Conservation (phyloP, 768 basidiomycete genomes). For the Macrolepiota albuminosa region DNA sequence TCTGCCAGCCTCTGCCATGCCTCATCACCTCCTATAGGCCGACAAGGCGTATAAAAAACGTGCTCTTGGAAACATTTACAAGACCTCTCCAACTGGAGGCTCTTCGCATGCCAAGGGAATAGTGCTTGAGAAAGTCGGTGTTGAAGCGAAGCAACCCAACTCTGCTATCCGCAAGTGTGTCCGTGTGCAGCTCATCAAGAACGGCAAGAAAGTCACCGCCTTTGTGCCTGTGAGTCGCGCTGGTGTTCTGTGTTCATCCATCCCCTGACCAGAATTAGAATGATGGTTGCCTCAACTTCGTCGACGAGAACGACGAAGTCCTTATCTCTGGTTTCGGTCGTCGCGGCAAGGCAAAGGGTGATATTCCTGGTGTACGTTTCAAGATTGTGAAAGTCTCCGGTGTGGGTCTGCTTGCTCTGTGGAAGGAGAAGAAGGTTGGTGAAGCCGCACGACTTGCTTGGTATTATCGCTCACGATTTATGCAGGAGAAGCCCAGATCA, state of each 20-base stretch:
- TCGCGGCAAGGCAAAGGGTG: slow-evolving; percentile 99
- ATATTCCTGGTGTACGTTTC: slow-evolving; percentile 99
- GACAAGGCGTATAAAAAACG: slow-evolving; percentile 99
- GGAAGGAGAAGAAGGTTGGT: slow-evolving; percentile 98
- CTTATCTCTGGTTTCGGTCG: slow-evolving; percentile 99
- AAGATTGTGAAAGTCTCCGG: slow-evolving; percentile 99
- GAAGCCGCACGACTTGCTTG: not conserved
- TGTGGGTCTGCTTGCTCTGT: slow-evolving; percentile 94
- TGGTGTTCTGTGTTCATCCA: not conserved
- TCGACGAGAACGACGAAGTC: slow-evolving; percentile 99
- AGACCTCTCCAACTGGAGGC: slow-evolving; percentile 98
- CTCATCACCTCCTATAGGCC: slow-evolving; percentile 48
- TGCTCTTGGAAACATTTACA: slow-evolving; percentile 98
- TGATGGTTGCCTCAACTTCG: slow-evolving; percentile 96
- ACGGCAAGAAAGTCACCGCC: slow-evolving; percentile 99
- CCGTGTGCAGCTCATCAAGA: slow-evolving; percentile 99
- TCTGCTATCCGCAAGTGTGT: slow-evolving; percentile 99
- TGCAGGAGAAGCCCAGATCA: slow-evolving; percentile 71
- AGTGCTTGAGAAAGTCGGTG: slow-evolving; percentile 99
- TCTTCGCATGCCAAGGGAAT: slow-evolving; percentile 99
- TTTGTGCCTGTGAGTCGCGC: slow-evolving; percentile 85
- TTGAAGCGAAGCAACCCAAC: slow-evolving; percentile 99
- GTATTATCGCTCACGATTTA: not conserved
- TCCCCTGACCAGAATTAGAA: slow-evolving; percentile 44
- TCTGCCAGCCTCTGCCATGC: not conserved